A percentile compares a stretch with the other conserved stretches of the same genome.
Evolutionary conservation across 352 stramenopile genomes (phyloP).

Genomic region (Phytophthora pistaciae): DNA sequence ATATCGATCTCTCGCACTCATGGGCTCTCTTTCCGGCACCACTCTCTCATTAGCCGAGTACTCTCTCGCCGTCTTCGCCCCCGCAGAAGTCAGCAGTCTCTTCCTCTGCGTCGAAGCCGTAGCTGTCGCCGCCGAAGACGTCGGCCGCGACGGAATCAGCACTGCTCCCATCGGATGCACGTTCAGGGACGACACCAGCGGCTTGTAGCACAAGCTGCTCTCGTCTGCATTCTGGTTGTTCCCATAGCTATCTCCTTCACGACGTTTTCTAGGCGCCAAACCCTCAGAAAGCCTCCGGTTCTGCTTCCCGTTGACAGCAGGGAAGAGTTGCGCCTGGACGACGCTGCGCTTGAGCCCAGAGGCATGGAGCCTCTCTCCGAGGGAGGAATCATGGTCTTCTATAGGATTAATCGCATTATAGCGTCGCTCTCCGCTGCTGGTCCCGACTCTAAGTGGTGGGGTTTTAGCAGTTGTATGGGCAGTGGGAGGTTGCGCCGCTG

Average conservation of each 20-base stretch:
- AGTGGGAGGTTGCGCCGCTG: slow-evolving; percentile 1
- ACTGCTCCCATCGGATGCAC: slow-evolving; percentile 35
- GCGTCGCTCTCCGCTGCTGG: neutral
- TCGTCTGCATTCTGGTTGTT: slow-evolving; percentile 28
- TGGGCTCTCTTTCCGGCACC: slow-evolving; percentile 41
- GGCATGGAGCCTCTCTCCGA: slow-evolving; percentile 64
- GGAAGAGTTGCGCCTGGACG: slow-evolving; percentile 61
- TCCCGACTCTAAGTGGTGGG: neutral
- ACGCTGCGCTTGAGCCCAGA: slow-evolving; percentile 67
- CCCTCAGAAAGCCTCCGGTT: slow-evolving; percentile 1
- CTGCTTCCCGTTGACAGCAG: slow-evolving; percentile 8
- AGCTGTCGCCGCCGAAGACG: slow-evolving; percentile 35
- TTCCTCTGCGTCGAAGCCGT: slow-evolving; percentile 15
- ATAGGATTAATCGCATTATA: neutral
- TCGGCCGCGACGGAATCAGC: slow-evolving; percentile 64
- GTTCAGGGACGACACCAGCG: slow-evolving; percentile 41
- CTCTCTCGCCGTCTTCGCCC: slow-evolving; percentile 33
- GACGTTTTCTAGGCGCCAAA: slow-evolving; percentile 10
- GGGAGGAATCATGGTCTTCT: neutral
- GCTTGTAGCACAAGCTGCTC: slow-evolving; percentile 20
- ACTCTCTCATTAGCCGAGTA: neutral
- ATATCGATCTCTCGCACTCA: slow-evolving; percentile 69
- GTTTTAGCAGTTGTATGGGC: neutral
- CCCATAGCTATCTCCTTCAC: neutral
- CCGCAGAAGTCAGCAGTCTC: slow-evolving; percentile 10